Conservation (phyloP, 2,329 filamentous ascomycete genomes). For the Alternaria panax region DNA sequence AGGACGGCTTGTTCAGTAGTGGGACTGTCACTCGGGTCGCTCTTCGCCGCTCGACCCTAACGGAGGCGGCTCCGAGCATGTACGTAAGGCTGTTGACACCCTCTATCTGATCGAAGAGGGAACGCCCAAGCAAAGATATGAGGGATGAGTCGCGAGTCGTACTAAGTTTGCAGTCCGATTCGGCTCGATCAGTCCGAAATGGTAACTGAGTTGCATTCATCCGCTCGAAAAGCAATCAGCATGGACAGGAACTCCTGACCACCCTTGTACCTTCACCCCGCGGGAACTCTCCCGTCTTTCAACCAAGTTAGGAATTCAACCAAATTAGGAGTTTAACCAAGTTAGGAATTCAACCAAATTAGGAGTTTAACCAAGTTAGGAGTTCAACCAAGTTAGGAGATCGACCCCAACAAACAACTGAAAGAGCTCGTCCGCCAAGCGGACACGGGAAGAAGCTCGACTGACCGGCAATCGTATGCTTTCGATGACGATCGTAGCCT, state of each 20-base stretch:
- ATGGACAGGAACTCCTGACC: not conserved
- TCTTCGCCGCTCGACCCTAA: not conserved
- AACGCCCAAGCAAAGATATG: not conserved
- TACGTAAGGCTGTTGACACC: conserved; percentile 1
- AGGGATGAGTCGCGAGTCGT: not conserved
- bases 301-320: conserved; percentile 6
- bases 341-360: no score
- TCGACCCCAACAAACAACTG: conserved; percentile 5
- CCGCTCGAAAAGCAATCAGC: not conserved
- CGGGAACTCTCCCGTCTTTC: not conserved
- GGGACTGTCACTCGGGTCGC: not conserved
- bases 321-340: no score
- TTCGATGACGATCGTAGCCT: conserved; percentile 1
- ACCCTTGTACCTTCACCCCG: conserved; percentile 5
- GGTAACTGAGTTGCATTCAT: not conserved
- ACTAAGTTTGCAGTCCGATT: not conserved
- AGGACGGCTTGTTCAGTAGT: not conserved
- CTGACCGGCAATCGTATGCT: not conserved
- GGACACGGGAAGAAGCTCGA: not conserved
- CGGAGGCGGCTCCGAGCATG: not conserved
- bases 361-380: no score
- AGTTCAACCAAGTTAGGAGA: conserved; percentile 3
- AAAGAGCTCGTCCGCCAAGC: not conserved
- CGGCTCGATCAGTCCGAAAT: conserved; percentile 8
- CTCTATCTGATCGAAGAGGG: not conserved